Evolutionary conservation across 2,329 filamentous ascomycete species (phyloP), one percentile per base, ranked within the genome.

Genomic region (Cercospora canescens): DNA sequence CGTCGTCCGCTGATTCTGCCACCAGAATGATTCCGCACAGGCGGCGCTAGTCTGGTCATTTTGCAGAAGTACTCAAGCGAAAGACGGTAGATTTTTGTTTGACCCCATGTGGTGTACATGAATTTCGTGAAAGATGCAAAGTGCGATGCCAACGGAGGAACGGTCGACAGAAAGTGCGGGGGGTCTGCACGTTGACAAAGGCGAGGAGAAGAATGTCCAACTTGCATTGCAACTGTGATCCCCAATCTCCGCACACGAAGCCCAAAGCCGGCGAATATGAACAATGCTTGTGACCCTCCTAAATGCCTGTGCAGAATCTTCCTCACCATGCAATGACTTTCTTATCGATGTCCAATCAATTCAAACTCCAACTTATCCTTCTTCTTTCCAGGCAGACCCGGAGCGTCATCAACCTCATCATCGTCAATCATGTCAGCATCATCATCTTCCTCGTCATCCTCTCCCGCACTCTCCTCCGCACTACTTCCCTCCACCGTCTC

Each of bases 341-440:
- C 3, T 70, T 52, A 73, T 30, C 71, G 60, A 69, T 73, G 72
- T 56, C 72, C 72, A 66, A 71, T 66, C 18, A 73, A 26, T 32
- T 71, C 69, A 65, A 72, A 67, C 18, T 64, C 65, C 35, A 62
- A 24, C 18, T 56, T 24, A 26, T 62, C 60, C 60, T 56, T 62
- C 48, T 56, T 62, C 52, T 35, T 32, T 18, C 35, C 24, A 18
- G 24, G 30, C 21, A 56, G 12, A 32, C 32, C 48, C 32, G 24
- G 24, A 24, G n/a, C 37, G 52, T 63, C 50, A 11, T 48, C 60
- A 8, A n/a, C 52, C 1, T 45, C 63, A 39, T 68, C 65, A n/a
- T 54, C 62, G 24, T 58, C 62, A 14, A 55, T 63, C 28, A 66
- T 55, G 2, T 65, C 60, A 37, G 60, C 60, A 2, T 57, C 66